These are phyloP conservation scores for Floccularia luteovirens DNA, from an alignment of 768 basidiomycete species.

Conservation along the genomic window DNA sequence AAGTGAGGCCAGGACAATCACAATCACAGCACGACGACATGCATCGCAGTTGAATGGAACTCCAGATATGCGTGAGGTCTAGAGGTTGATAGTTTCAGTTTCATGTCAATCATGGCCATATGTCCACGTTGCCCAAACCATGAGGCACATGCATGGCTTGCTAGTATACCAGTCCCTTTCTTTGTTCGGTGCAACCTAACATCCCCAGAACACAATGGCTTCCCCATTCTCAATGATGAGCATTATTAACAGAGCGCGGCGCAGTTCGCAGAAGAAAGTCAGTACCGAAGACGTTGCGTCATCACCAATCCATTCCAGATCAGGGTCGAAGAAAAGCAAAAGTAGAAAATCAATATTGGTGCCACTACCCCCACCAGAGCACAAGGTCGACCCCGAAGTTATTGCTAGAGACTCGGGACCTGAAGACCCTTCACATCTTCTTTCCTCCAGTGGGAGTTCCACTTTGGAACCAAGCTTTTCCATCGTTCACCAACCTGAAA, in stretches of 20 bases:
- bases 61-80: too few relatives aligned
- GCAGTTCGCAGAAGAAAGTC: background rate
- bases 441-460: background rate
- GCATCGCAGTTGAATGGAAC: too few relatives aligned
- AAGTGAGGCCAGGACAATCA: too few relatives aligned
- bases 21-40: too few relatives aligned
- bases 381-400: too few relatives aligned
- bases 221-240: conserved; percentile 11
- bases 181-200: background rate
- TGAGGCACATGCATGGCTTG: background rate
- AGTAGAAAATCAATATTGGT: background rate
- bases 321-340: background rate
- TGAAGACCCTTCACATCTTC: too few relatives aligned
- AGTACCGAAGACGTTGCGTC: background rate
- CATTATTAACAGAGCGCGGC: conserved; percentile 7
- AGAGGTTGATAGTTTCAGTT: background rate
- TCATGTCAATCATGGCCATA: background rate
- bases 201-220: conserved; percentile 4
- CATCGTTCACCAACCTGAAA: conserved; percentile 6
- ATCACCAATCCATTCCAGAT: background rate
- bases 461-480: conserved; percentile 9
- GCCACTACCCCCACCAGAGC: background rate
- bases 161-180: background rate
- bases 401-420: too few relatives aligned
- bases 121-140: background rate